Conservation (phyloP, 2,329 filamentous ascomycete species). For the Capronia epimyces region DNA sequence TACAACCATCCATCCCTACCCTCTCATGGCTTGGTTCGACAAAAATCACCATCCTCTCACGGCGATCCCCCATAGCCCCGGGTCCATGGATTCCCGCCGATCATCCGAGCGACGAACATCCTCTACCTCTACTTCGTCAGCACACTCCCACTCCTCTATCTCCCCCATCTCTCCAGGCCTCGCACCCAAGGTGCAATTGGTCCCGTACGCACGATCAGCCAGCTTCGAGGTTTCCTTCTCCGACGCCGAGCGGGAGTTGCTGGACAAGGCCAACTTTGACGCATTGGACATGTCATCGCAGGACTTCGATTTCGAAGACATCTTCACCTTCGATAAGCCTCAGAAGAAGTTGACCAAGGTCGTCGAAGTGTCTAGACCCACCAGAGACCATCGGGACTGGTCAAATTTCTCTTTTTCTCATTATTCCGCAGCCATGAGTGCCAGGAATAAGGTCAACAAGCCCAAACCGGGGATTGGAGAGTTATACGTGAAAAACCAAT, state of each 20-base stretch:
- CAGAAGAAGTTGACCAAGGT: constrained; percentile 26
- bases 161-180: constrained; percentile 13
- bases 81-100: constrained; percentile 14
- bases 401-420: constrained; percentile 27
- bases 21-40: constrained; percentile 18
- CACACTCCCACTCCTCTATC: constrained; percentile 3
- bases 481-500: constrained; percentile 24
- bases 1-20: not conserved
- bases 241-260: constrained; percentile 21
- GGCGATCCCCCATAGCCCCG: constrained; percentile 1
- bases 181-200: constrained; percentile 25
- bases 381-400: constrained; percentile 25
- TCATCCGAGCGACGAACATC: constrained; percentile 15
- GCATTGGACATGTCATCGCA: constrained; percentile 27
- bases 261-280: constrained; percentile 26
- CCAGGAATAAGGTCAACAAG: constrained; percentile 23
- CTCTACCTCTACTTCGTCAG: constrained; percentile 13
- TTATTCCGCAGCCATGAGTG: constrained; percentile 20
- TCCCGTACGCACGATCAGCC: constrained; percentile 25
- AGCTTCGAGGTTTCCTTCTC: constrained; percentile 28
- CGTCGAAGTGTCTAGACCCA: constrained; percentile 27
- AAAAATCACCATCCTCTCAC: not conserved
- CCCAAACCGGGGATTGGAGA: constrained; percentile 17
- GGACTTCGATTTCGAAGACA: constrained; percentile 30
- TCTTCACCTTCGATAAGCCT: constrained; percentile 30